Conservation (phyloP, 75 land plant species). For the Pinus taeda region DNA sequence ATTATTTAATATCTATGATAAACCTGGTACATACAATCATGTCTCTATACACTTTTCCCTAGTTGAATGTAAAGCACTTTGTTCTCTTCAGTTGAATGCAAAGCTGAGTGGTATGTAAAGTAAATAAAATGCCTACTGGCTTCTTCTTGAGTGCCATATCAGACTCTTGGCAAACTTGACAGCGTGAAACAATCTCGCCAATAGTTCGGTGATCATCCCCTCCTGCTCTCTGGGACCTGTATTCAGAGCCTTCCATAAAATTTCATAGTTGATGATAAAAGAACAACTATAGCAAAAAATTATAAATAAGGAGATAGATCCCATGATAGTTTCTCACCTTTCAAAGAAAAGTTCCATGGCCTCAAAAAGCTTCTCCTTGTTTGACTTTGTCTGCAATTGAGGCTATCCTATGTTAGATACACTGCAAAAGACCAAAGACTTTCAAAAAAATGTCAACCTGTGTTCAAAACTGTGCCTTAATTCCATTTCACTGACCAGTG, state of each 20-base stretch:
- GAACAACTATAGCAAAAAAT: background rate
- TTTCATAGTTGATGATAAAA: background rate
- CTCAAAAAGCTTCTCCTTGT: conserved; percentile 78
- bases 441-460: background rate
- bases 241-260: conserved; percentile 1
- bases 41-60: background rate
- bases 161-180: conserved; percentile 63
- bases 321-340: conserved; percentile 35
- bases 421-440: background rate
- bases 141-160: conserved; percentile 72
- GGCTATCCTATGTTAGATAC: background rate
- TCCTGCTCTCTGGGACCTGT: conserved; percentile 48
- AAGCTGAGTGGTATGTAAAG: background rate
- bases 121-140: conserved; percentile 36
- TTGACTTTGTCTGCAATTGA: conserved; percentile 60
- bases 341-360: conserved; percentile 93
- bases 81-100: background rate
- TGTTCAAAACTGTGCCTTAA: background rate
- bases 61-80: background rate
- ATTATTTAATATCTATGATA: background rate
- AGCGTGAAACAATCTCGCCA: conserved; percentile 63
- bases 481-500: background rate
- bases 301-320: background rate
- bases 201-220: conserved; percentile 36
- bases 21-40: background rate